phyloP scores from a whole-genome alignment of 176 grass and related monocot genomes.

The Neostapfia colusana region DNA sequence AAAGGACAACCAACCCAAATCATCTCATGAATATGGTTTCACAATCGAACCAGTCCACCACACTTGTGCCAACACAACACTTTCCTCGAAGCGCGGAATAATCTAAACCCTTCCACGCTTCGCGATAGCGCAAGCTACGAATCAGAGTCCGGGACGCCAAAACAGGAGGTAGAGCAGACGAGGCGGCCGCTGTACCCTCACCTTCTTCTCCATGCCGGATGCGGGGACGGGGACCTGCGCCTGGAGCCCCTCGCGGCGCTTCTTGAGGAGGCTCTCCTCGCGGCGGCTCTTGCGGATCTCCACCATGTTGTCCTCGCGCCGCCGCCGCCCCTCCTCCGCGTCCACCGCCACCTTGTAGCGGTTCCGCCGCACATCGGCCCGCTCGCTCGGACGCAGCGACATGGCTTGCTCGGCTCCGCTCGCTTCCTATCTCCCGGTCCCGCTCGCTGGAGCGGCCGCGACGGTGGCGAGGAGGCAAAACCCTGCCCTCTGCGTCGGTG shows the following conservation, averaged over 20 bases:
- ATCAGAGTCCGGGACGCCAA: neutral
- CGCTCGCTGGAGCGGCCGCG: neutral
- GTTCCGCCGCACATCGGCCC: conserved; percentile 75
- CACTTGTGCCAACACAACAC: neutral
- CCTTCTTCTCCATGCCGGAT: conserved; percentile 81
- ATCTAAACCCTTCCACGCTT: neutral
- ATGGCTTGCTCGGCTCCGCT: conserved; percentile 32
- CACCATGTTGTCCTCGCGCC: conserved; percentile 97
- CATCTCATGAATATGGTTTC: neutral
- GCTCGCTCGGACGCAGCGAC: conserved; percentile 79
- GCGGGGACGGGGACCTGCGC: conserved; percentile 50
- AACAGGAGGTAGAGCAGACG: neutral
- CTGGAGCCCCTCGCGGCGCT: conserved; percentile 81
- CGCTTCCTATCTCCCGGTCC: neutral
- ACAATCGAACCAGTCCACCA: conserved; percentile 1
- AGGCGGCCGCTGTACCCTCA: conserved; percentile 11
- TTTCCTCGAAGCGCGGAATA: neutral
- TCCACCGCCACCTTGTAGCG: conserved; percentile 92
- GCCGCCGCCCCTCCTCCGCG: conserved; percentile 84
- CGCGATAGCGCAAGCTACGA: neutral
- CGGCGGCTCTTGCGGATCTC: conserved; percentile 92
- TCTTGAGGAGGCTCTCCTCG: conserved; percentile 97
- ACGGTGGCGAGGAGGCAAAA: conserved; percentile 40
- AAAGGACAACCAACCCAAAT: neutral
- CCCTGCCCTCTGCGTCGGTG: conserved; percentile 58